Percentiles rank a stretch among this genome's conserved stretches.
Conservation (phyloP, 805 yeast species). For the Kregervanrija delftensis region DNA sequence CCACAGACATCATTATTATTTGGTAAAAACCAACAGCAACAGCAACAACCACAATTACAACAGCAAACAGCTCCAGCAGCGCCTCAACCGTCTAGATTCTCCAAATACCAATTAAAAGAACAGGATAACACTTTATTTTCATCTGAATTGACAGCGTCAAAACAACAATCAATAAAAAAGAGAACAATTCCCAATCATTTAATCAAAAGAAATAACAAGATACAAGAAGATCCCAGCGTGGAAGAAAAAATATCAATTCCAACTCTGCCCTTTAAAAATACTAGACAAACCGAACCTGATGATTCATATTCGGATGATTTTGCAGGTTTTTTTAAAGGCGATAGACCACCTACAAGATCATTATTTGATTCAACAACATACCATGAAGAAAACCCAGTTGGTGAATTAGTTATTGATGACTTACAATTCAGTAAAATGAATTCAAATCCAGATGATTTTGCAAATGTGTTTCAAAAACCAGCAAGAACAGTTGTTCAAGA, state of each 20-base stretch:
- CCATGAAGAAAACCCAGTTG: conserved; percentile 33
- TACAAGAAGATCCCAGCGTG: conserved; percentile 25
- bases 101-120: conserved; percentile 14
- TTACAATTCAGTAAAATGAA: conserved; percentile 30
- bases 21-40: not conserved
- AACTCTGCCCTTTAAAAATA: conserved; percentile 19
- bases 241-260: conserved; percentile 17
- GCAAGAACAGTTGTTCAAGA: conserved; percentile 12
- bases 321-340: conserved; percentile 18
- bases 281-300: conserved; percentile 15
- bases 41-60: conserved; percentile 7
- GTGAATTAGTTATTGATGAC: conserved; percentile 25
- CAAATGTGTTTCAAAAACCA: conserved; percentile 37
- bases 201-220: conserved; percentile 33
- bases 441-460: conserved; percentile 35
- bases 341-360: conserved; percentile 44
- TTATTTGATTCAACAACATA: conserved; percentile 40
- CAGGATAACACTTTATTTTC: not conserved
- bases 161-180: conserved; percentile 34
- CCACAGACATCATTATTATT: not conserved
- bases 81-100: conserved; percentile 12
- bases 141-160: conserved; percentile 1
- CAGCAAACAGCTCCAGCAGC: conserved; percentile 5
- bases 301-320: conserved; percentile 14
- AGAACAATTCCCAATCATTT: conserved; percentile 42